Conservation (phyloP, 108 stramenopile species). For the Epithemia pelagica region DNA sequence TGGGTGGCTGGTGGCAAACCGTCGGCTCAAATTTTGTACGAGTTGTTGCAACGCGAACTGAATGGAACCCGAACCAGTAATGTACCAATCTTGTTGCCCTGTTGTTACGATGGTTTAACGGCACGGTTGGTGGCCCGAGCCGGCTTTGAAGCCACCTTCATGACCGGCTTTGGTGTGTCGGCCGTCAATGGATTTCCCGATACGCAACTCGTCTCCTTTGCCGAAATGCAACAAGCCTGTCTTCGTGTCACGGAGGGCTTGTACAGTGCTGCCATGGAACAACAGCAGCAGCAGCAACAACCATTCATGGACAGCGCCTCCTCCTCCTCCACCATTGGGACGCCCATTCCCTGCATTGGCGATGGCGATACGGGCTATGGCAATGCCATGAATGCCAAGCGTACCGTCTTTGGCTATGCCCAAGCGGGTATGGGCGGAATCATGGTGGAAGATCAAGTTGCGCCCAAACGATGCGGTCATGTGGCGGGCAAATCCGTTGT, state of each 20-base stretch:
- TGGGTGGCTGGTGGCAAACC: slow-evolving; percentile 24
- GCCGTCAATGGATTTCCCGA: slow-evolving; percentile 82
- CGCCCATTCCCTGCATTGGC: slow-evolving; percentile 90
- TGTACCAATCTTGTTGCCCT: slow-evolving; percentile 78
- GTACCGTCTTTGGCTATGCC: slow-evolving; percentile 81
- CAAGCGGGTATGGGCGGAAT: slow-evolving; percentile 93
- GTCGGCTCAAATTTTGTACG: slow-evolving; percentile 29
- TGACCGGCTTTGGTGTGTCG: slow-evolving; percentile 97
- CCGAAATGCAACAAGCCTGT: slow-evolving; percentile 81
- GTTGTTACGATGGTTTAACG: slow-evolving; percentile 93
- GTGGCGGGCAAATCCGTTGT: slow-evolving; percentile 91
- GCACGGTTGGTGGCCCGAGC: slow-evolving; percentile 80
- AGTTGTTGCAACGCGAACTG: slow-evolving; percentile 36
- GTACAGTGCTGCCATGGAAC: slow-evolving; percentile 60
- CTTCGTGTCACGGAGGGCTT: slow-evolving; percentile 78
- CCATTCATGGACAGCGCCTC: background rate
- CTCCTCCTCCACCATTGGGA: slow-evolving; percentile 9
- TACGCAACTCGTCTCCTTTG: slow-evolving; percentile 80
- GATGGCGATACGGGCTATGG: slow-evolving; percentile 98
- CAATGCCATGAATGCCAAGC: slow-evolving; percentile 89
- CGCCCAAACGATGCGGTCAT: slow-evolving; percentile 94
- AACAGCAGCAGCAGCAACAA: background rate
- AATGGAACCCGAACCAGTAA: slow-evolving; percentile 29
- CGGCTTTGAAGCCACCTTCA: slow-evolving; percentile 94
- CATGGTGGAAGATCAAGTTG: slow-evolving; percentile 96